These are phyloP conservation scores for Escovopsis weberi DNA, from an alignment of 2,329 filamentous ascomycete genomes.

Conservation along the genomic window DNA sequence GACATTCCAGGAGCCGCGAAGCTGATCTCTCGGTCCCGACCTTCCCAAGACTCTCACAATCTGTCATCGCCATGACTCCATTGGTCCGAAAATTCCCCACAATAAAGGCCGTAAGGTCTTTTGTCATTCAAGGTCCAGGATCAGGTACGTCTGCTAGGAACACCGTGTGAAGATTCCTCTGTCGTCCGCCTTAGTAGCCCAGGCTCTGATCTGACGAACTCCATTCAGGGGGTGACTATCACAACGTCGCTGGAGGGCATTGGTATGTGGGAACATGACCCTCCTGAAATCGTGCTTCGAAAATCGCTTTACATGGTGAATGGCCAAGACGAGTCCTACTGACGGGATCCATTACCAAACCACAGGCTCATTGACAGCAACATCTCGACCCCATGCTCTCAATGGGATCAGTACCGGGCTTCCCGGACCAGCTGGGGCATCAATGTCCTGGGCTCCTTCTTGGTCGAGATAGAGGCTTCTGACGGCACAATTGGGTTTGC, in stretches of 20 bases:
- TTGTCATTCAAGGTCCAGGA: constrained; percentile 14
- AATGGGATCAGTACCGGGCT: constrained; percentile 75
- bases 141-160: constrained; percentile 11
- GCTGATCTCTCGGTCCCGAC: too few relatives aligned
- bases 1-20: not conserved
- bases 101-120: constrained; percentile 59
- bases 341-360: too few relatives aligned
- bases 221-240: constrained; percentile 60
- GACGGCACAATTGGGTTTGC: constrained; percentile 92
- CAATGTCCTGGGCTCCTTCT: constrained; percentile 86
- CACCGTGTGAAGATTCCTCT: not conserved
- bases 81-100: constrained; percentile 47
- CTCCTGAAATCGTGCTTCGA: not conserved
- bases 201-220: not conserved
- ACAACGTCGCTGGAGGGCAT: constrained; percentile 70
- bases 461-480: constrained; percentile 73
- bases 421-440: constrained; percentile 91
- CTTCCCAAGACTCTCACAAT: too few relatives aligned
- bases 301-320: not conserved
- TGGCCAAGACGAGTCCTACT: too few relatives aligned
- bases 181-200: not conserved
- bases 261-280: constrained; percentile 29
- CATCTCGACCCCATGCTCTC: constrained; percentile 84
- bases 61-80: constrained; percentile 25
- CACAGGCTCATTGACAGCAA: constrained; percentile 78